These are phyloP conservation scores for Luffa acutangula DNA, from an alignment of 306 rosid genomes.

Conservation along the genomic window DNA sequence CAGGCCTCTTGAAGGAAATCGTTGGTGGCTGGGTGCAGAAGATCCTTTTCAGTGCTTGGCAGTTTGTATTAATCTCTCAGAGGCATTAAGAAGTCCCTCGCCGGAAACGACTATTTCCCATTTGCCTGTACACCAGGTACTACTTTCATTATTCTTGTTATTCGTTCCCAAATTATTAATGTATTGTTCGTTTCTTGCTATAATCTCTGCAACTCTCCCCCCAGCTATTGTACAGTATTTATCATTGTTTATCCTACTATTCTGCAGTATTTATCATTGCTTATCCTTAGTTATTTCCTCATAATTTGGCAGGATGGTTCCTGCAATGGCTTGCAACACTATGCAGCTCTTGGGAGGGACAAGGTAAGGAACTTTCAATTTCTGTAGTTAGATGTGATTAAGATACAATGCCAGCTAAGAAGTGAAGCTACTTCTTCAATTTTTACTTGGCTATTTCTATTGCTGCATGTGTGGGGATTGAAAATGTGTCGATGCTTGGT, in stretches of 20 bases:
- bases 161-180: background rate
- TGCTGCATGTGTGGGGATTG: background rate
- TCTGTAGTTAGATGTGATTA: background rate
- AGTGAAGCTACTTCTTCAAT: background rate
- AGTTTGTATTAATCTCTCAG: slow-evolving; percentile 71
- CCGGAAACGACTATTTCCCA: slow-evolving; percentile 76
- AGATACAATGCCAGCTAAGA: background rate
- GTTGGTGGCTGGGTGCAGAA: slow-evolving; percentile 96
- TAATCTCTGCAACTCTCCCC: background rate
- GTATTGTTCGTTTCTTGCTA: background rate
- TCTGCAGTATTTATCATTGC: background rate
- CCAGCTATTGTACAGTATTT: background rate
- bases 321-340: slow-evolving; percentile 97
- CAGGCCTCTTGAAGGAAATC: slow-evolving; percentile 80
- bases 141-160: slow-evolving; percentile 2
- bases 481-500: background rate
- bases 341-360: slow-evolving; percentile 99
- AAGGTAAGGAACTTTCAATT: slow-evolving; percentile 41
- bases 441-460: background rate
- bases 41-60: slow-evolving; percentile 97
- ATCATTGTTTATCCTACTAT: background rate
- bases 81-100: slow-evolving; percentile 78
- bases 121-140: slow-evolving; percentile 93
- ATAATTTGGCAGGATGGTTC: slow-evolving; percentile 80
- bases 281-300: slow-evolving; percentile 1